Percentiles rank a stretch among this genome's conserved stretches.
These are phyloP conservation scores for Pseudogymnoascus sp. DNA, from an alignment of 2,329 filamentous ascomycete species.

Conservation along the genomic window DNA sequence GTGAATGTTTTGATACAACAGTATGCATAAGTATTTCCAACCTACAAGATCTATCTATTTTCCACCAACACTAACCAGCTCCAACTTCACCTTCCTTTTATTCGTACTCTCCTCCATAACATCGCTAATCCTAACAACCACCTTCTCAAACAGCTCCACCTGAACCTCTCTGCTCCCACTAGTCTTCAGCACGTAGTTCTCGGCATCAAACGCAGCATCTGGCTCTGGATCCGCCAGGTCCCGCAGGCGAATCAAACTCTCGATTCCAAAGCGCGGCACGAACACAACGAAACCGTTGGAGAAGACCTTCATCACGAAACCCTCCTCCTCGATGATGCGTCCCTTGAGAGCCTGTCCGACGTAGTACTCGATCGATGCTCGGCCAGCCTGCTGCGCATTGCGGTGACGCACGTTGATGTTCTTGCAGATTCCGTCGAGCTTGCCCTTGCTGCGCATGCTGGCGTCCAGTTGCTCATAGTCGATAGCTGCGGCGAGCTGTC, in stretches of 20 bases:
- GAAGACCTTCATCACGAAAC: constrained; percentile 95
- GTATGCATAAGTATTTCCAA: neutral
- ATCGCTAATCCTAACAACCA: constrained; percentile 81
- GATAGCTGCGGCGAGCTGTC: constrained; percentile 91
- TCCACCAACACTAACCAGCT: constrained; percentile 40
- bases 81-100: constrained; percentile 82
- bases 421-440: constrained; percentile 88
- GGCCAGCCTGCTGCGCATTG: constrained; percentile 91
- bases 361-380: constrained; percentile 94
- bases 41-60: neutral
- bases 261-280: constrained; percentile 90
- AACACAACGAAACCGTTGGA: constrained; percentile 96
- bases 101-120: constrained; percentile 93
- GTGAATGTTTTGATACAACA: neutral
- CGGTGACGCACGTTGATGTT: constrained; percentile 98
- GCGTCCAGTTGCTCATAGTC: constrained; percentile 83
- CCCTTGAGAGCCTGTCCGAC: constrained; percentile 92
- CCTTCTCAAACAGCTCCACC: constrained; percentile 86
- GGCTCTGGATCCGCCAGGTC: constrained; percentile 75
- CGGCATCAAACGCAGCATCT: constrained; percentile 74
- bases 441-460: constrained; percentile 70
- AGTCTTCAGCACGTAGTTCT: constrained; percentile 69
- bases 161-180: constrained; percentile 47
- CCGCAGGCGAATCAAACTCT: constrained; percentile 77
- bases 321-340: constrained; percentile 70